These are phyloP conservation scores for Candida broadrunensis DNA, from an alignment of 805 yeast genomes.

Conservation along the genomic window DNA sequence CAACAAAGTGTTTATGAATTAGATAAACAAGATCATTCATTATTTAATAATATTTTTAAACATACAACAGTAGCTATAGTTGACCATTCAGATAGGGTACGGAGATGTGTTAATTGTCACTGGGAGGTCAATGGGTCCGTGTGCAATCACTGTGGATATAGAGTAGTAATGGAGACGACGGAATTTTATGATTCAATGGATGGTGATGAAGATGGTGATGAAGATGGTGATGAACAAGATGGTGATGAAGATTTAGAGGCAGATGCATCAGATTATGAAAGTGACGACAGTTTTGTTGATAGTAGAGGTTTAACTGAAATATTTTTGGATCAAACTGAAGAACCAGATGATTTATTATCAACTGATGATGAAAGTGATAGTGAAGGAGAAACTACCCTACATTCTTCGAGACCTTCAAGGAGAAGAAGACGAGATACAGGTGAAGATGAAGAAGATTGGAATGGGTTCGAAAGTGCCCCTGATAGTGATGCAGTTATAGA, in stretches of 20 bases:
- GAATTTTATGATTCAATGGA: conserved; percentile 31
- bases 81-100: conserved; percentile 68
- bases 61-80: conserved; percentile 46
- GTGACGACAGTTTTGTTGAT: conserved; percentile 33
- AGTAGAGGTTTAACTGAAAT: conserved; percentile 19
- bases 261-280: conserved; percentile 20
- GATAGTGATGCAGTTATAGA: conserved; percentile 7
- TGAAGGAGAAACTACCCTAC: not conserved
- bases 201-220: conserved; percentile 34
- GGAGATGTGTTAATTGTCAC: conserved; percentile 71
- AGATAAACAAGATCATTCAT: conserved; percentile 33
- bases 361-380: conserved; percentile 5
- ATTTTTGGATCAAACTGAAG: conserved; percentile 12
- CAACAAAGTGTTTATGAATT: conserved; percentile 31
- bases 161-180: conserved; percentile 27
- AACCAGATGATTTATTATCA: conserved; percentile 11
- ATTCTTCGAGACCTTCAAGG: not conserved
- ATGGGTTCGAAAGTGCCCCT: conserved; percentile 13
- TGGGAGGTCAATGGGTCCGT: conserved; percentile 71
- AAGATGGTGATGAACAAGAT: conserved; percentile 27
- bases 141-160: conserved; percentile 70
- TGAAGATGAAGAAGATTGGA: conserved; percentile 10
- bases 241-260: conserved; percentile 8
- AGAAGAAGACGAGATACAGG: not conserved
- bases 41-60: conserved; percentile 53